phyloP scores from a whole-genome alignment of 208 protist species.

The Trichomonas vaginalis region DNA sequence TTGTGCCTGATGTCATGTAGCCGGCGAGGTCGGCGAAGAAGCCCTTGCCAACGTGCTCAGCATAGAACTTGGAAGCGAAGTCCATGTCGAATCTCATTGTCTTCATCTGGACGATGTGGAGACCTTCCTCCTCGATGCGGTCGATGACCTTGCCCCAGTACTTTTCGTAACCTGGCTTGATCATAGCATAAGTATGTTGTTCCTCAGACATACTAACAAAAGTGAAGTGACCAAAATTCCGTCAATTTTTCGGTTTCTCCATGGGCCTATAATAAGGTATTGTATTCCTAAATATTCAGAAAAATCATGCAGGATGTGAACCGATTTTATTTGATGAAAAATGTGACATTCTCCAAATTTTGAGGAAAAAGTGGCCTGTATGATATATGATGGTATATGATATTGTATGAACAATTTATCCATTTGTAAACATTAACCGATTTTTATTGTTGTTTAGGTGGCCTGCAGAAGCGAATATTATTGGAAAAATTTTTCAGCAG shows the following conservation, averaged over 20 bases:
- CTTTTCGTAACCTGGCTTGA: conserved; percentile 2
- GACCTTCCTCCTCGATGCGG: not conserved
- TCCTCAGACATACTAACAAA: not conserved
- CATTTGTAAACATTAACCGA: too few species aligned
- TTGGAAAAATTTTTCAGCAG: too few species aligned
- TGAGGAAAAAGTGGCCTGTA: too few species aligned
- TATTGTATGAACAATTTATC: too few species aligned
- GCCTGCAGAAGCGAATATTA: too few species aligned
- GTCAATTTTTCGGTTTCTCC: not conserved
- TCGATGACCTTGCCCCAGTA: conserved; percentile 5
- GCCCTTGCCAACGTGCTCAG: not conserved
- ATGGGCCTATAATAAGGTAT: too few species aligned
- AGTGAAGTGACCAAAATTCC: not conserved
- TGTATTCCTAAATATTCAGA: too few species aligned
- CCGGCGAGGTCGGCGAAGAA: not conserved
- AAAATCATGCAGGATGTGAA: too few species aligned
- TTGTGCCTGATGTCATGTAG: conserved; percentile 20
- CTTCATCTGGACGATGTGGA: conserved; percentile 1
- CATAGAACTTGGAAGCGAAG: not conserved
- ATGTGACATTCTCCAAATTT: too few species aligned
- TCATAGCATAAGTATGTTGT: conserved; percentile 9
- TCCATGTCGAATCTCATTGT: conserved; percentile 7
- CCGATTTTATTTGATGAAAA: too few species aligned
- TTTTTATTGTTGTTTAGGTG: too few species aligned
- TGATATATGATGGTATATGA: too few species aligned